These are phyloP conservation scores for Termitomyces sp. DNA, from an alignment of 768 basidiomycete genomes.

Conservation along the genomic window DNA sequence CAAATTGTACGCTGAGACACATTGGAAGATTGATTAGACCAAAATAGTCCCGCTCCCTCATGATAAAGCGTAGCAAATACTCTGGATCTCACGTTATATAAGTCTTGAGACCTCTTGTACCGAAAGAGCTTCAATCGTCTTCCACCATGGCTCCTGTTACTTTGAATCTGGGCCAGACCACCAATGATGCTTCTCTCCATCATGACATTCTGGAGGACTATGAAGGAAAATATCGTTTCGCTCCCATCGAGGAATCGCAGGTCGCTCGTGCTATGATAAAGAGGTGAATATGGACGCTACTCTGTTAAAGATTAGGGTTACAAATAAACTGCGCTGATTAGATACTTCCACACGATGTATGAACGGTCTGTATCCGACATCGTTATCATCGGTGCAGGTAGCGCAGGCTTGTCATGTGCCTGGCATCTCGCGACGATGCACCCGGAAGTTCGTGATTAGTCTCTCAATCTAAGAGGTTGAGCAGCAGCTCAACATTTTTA, in stretches of 20 bases:
- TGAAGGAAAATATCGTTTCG: slow-evolving; percentile 60
- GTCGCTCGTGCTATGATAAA: slow-evolving; percentile 76
- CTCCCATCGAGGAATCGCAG: slow-evolving; percentile 70
- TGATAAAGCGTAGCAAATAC: not conserved
- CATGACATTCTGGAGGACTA: slow-evolving; percentile 47
- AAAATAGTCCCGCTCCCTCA: not conserved
- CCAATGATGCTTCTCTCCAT: slow-evolving; percentile 13
- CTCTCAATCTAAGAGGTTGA: not conserved
- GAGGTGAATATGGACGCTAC: slow-evolving; percentile 30
- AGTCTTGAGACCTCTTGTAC: not conserved
- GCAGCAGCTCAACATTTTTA: not conserved
- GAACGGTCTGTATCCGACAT: slow-evolving; percentile 72
- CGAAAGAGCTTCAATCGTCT: not conserved
- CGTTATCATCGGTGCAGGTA: slow-evolving; percentile 71
- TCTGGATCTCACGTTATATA: not conserved
- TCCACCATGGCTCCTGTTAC: slow-evolving; percentile 11
- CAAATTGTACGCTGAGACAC: not conserved
- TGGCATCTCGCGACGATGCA: slow-evolving; percentile 63
- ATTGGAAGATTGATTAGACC: not conserved
- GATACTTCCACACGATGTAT: slow-evolving; percentile 72
- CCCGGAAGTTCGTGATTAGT: slow-evolving; percentile 46
- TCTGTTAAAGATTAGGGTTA: not conserved
- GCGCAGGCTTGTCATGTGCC: slow-evolving; percentile 65
- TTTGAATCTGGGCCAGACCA: slow-evolving; percentile 5
- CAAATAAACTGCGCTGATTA: slow-evolving; percentile 16